A percentile compares a stretch with the other conserved stretches of the same genome.
phyloP scores from a whole-genome alignment of 352 stramenopile genomes.

The Thalassiosira ordinaria region DNA sequence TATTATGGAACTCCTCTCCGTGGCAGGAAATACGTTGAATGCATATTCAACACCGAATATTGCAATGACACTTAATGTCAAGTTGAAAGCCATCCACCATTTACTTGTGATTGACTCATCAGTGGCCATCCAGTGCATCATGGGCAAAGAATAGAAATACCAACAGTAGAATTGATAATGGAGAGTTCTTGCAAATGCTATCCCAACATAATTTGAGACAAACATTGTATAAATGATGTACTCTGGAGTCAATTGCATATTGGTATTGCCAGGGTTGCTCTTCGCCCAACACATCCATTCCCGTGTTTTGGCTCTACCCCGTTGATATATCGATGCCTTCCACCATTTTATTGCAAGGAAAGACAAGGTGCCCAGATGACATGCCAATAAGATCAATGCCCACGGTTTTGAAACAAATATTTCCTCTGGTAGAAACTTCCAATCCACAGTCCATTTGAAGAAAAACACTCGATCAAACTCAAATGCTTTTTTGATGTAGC shows the following conservation, averaged over 20 bases:
- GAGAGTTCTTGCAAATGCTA: slow-evolving; percentile 95
- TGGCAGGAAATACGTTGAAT: slow-evolving; percentile 97
- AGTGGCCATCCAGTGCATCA: slow-evolving; percentile 89
- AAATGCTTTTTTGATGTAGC: slow-evolving; percentile 96
- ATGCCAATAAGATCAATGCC: slow-evolving; percentile 71
- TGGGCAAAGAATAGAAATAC: slow-evolving; percentile 95
- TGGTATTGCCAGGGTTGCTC: slow-evolving; percentile 10
- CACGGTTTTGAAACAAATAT: slow-evolving; percentile 86
- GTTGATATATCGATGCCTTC: slow-evolving; percentile 37
- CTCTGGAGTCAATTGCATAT: slow-evolving; percentile 52
- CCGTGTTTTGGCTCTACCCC: slow-evolving; percentile 14
- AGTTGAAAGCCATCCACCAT: slow-evolving; percentile 24
- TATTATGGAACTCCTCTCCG: slow-evolving; percentile 89
- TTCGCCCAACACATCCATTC: slow-evolving; percentile 34
- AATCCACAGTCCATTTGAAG: slow-evolving; percentile 99
- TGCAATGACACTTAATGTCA: slow-evolving; percentile 51
- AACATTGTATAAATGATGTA: slow-evolving; percentile 84
- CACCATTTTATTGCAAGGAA: slow-evolving; percentile 76
- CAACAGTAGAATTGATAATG: slow-evolving; percentile 99
- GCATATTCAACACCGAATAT: slow-evolving; percentile 84
- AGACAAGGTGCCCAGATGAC: slow-evolving; percentile 68
- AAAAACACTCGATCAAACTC: slow-evolving; percentile 98
- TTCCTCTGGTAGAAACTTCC: slow-evolving; percentile 90
- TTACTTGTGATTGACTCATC: slow-evolving; percentile 20
- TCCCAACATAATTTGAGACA: slow-evolving; percentile 95